Evolutionary conservation across 2,329 filamentous ascomycete genomes (phyloP).

Genomic region (Colletotrichum cereale): DNA sequence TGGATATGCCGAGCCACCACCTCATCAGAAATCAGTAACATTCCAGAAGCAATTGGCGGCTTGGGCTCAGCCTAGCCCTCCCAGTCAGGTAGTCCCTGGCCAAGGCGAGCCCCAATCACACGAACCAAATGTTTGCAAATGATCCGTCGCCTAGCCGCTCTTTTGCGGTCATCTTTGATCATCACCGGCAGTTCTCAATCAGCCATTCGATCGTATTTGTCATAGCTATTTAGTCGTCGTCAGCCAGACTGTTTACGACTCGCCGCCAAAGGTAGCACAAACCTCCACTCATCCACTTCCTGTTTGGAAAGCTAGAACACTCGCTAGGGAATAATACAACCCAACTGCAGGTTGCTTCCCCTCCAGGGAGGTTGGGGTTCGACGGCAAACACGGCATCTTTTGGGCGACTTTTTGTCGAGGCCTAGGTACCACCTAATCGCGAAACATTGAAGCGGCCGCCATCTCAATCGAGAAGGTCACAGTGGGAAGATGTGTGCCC

Average conservation of each 20-base stretch:
- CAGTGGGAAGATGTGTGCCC: conserved; percentile 7
- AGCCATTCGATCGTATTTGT: conserved; percentile 14
- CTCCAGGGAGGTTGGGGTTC: conserved; percentile 9
- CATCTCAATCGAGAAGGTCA: conserved; percentile 39
- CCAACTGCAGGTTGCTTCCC: conserved; percentile 1
- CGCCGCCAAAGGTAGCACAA: neutral
- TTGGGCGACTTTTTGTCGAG: conserved; percentile 5
- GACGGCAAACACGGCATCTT: conserved; percentile 36
- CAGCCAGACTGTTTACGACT: conserved; percentile 14
- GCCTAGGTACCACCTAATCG: conserved; percentile 7
- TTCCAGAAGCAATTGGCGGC: conserved; percentile 29
- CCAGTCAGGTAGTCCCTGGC: neutral
- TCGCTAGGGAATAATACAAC: conserved; percentile 18
- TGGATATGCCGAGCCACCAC: neutral
- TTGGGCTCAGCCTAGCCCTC: neutral
- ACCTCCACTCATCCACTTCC: conserved; percentile 14
- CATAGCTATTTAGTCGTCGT: conserved; percentile 20
- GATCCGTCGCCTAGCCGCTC: conserved; percentile 10
- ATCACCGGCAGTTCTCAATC: conserved; percentile 38
- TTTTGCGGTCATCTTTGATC: conserved; percentile 31
- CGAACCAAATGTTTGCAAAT: neutral
- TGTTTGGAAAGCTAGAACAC: conserved; percentile 5
- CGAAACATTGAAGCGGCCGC: conserved; percentile 7
- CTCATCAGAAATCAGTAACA: conserved; percentile 18
- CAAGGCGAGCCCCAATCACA: neutral